Evolutionary conservation across 2,329 filamentous ascomycete species (phyloP), one percentile per base, ranked within the genome.

Genomic region (Exophiala sideris): DNA sequence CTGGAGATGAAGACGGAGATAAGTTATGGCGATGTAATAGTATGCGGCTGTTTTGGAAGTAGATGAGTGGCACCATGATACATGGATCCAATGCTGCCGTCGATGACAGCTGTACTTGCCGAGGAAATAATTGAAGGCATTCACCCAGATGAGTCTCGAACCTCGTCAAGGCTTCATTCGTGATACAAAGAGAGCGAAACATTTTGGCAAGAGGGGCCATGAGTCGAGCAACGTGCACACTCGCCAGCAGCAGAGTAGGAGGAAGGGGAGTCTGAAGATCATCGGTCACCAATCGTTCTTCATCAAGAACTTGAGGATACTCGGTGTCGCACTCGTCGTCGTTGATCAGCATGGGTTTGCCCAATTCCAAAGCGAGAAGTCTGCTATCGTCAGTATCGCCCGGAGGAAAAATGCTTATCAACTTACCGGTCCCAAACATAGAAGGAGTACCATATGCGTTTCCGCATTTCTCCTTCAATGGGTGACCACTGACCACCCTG

Each of bases 391-490:
- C 49, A 74, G 68, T 58, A 38, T 29, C 36, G 35, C 18, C 16
- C 16, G 52, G 21, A 41, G 39, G 45, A 48, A 14, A 20, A 8
- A 5, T 29, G 35, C 29, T 9, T 12, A 7, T 6, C 5, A n/a
- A 67, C 76, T 66, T 68, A 85, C 83, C 91, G 84, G 72, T 99
- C 94, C 74, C 91, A 84, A 41, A 90, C 83, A 71, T 97, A 97
- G 52, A 96, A 83, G 11, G 89, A 84, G 91, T 94, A 99, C 92
- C 92, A 99, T 2, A 94, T 83, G 51, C 91, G 81, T 57, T 88
- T 84, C 50, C 91, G 84, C 83, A 92, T 91, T 70, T 97, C 92
- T 9, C 82, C 82, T 64, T 96, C 91, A 11, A 95, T 76, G 1
- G 84, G 78, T 2, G 87, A 80, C 79, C 86, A 90, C 0, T 85